phyloP scores from a whole-genome alignment of 2,329 filamentous ascomycete species.

The Aspergillus ustus region DNA sequence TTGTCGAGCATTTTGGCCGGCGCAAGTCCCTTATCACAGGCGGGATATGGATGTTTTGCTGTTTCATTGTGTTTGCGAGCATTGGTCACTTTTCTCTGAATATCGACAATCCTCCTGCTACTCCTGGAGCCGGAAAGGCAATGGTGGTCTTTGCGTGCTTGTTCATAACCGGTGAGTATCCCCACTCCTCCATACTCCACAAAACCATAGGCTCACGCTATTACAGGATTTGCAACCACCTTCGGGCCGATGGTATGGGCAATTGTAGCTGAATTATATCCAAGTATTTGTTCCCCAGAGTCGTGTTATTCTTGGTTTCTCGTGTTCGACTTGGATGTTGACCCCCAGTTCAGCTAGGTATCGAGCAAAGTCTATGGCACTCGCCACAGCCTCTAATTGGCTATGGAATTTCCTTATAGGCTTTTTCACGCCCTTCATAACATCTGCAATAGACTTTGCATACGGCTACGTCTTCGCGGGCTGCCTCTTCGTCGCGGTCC shows the following conservation, averaged over 20 bases:
- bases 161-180: conserved; percentile 64
- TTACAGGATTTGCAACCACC: conserved; percentile 67
- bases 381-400: conserved; percentile 78
- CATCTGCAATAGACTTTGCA: conserved; percentile 68
- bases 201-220: neutral
- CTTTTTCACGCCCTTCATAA: conserved; percentile 81
- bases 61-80: conserved; percentile 68
- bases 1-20: conserved; percentile 71
- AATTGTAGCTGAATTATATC: conserved; percentile 49
- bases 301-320: too few relatives aligned
- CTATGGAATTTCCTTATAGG: conserved; percentile 71
- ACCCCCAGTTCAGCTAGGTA: conserved; percentile 32
- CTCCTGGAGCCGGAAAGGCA: conserved; percentile 59
- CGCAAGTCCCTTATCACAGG: conserved; percentile 69
- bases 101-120: conserved; percentile 45
- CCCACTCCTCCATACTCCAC: neutral
- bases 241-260: conserved; percentile 66
- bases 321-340: too few relatives aligned
- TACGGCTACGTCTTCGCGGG: conserved; percentile 79
- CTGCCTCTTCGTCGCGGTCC: conserved; percentile 67
- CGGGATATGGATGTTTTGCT: conserved; percentile 69
- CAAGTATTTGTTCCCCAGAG: conserved; percentile 14
- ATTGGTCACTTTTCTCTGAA: conserved; percentile 55
- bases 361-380: conserved; percentile 74
- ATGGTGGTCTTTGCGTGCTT: conserved; percentile 74